Evolutionary conservation across 345 rosid genomes (phyloP).

Genomic region (Bruguiera parviflora): DNA sequence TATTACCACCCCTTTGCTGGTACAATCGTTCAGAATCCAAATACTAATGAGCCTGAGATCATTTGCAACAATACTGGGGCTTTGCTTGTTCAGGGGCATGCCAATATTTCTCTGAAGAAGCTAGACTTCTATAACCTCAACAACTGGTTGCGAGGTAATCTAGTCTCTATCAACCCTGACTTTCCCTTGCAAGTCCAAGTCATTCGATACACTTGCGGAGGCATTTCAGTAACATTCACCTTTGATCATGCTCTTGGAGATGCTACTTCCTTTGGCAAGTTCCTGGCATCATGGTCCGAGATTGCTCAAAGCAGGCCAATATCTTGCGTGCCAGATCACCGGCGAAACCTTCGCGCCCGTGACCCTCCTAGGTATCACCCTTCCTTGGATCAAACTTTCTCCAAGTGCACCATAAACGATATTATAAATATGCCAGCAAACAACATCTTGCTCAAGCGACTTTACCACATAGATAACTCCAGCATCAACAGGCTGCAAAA

Average conservation of each 20-base stretch:
- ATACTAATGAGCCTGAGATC: constrained; percentile 54
- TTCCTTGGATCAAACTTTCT: constrained; percentile 46
- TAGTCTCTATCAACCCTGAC: constrained; percentile 40
- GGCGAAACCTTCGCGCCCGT: constrained; percentile 56
- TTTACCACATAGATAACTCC: constrained; percentile 54
- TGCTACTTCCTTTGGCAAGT: constrained; percentile 61
- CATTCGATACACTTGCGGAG: constrained; percentile 56
- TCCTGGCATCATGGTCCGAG: constrained; percentile 67
- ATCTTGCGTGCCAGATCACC: constrained; percentile 64
- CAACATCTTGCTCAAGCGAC: constrained; percentile 55
- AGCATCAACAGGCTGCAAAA: constrained; percentile 50
- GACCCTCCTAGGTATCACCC: constrained; percentile 53
- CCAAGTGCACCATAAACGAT: constrained; percentile 64
- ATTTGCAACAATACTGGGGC: constrained; percentile 67
- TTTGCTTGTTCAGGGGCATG: constrained; percentile 48
- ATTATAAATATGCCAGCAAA: constrained; percentile 49
- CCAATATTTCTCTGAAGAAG: constrained; percentile 43
- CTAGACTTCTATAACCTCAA: constrained; percentile 60
- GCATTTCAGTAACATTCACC: constrained; percentile 63
- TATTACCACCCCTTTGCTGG: constrained; percentile 75
- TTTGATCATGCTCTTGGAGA: constrained; percentile 90
- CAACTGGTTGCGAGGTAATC: constrained; percentile 44
- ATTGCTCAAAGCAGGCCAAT: constrained; percentile 51
- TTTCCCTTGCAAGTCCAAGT: constrained; percentile 62
- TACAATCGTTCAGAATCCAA: constrained; percentile 45